phyloP scores from a whole-genome alignment of 257 asterid genomes.

The Gentiana macrophylla region DNA sequence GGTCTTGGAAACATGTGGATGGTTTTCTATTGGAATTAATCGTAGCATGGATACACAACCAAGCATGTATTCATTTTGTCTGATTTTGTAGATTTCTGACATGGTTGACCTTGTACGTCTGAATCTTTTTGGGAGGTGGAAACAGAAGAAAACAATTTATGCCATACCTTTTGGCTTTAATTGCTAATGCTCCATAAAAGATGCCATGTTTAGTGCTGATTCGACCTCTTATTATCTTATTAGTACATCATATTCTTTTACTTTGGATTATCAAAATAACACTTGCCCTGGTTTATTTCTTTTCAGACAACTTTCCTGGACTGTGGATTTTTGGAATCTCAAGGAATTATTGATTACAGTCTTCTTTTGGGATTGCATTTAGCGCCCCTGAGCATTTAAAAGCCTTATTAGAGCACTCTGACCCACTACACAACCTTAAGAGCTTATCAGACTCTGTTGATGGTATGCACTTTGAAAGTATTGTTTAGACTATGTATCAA shows the following conservation, averaged over 20 bases:
- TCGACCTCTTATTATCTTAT: not conserved
- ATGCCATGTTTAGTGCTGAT: not conserved
- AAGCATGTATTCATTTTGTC: not conserved
- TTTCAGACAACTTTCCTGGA: slow-evolving; percentile 79
- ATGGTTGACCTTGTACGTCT: not conserved
- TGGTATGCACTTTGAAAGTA: slow-evolving; percentile 17
- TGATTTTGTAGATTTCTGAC: not conserved
- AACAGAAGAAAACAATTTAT: not conserved
- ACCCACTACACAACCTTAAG: slow-evolving; percentile 33
- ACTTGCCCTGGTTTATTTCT: not conserved
- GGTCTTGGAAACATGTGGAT: not conserved
- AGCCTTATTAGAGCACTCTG: slow-evolving; percentile 52
- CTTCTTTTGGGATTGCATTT: slow-evolving; percentile 90
- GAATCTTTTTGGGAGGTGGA: not conserved
- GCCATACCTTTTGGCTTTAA: not conserved
- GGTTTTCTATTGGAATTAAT: not conserved
- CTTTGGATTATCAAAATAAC: not conserved
- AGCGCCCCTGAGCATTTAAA: slow-evolving; percentile 90
- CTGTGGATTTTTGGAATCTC: slow-evolving; percentile 74
- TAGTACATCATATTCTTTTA: not conserved
- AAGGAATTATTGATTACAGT: slow-evolving; percentile 79
- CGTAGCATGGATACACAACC: not conserved
- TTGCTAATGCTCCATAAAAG: not conserved
- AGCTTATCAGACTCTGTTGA: slow-evolving; percentile 21
- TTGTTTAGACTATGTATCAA: too few species aligned